These are phyloP conservation scores for Amanita molliuscula DNA, from an alignment of 768 basidiomycete genomes.

Conservation along the genomic window DNA sequence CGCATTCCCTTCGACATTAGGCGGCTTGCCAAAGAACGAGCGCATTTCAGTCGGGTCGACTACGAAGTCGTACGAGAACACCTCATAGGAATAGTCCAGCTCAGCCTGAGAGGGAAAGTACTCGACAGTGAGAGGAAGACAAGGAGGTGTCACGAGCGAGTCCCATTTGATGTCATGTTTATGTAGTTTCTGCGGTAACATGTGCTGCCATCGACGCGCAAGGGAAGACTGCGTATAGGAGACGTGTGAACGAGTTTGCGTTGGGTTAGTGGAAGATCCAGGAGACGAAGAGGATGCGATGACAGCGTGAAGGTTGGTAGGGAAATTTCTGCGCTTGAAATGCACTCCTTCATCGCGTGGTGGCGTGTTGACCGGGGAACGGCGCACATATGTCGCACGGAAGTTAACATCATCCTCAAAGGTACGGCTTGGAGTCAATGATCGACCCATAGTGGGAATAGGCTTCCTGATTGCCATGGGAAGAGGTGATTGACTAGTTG, in stretches of 20 bases:
- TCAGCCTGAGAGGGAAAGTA: slow-evolving; percentile 73
- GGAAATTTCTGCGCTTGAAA: slow-evolving; percentile 42
- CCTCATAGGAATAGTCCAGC: slow-evolving; percentile 66
- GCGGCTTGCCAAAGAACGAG: slow-evolving; percentile 76
- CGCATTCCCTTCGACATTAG: slow-evolving; percentile 30
- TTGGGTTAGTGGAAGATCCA: slow-evolving; percentile 50
- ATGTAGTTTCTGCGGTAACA: slow-evolving; percentile 59
- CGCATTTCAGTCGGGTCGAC: slow-evolving; percentile 77
- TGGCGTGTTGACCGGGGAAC: slow-evolving; percentile 60
- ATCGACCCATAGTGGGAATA: slow-evolving; percentile 16
- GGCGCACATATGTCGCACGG: slow-evolving; percentile 36
- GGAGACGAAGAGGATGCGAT: slow-evolving; percentile 40
- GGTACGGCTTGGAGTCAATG: slow-evolving; percentile 38
- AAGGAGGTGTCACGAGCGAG: slow-evolving; percentile 74
- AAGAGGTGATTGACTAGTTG: slow-evolving; percentile 21
- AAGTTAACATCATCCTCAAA: slow-evolving; percentile 48
- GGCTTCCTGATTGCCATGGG: slow-evolving; percentile 34
- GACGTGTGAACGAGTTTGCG: slow-evolving; percentile 45
- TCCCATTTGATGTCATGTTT: slow-evolving; percentile 92
- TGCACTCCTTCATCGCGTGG: slow-evolving; percentile 55
- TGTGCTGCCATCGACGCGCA: slow-evolving; percentile 87
- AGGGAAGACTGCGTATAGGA: slow-evolving; percentile 60
- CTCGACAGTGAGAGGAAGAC: slow-evolving; percentile 85
- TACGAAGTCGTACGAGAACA: slow-evolving; percentile 83
- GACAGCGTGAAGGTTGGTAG: slow-evolving; percentile 23